Evolutionary conservation across 805 yeast species (phyloP).

Genomic region (Saccharomycopsis sp.): DNA sequence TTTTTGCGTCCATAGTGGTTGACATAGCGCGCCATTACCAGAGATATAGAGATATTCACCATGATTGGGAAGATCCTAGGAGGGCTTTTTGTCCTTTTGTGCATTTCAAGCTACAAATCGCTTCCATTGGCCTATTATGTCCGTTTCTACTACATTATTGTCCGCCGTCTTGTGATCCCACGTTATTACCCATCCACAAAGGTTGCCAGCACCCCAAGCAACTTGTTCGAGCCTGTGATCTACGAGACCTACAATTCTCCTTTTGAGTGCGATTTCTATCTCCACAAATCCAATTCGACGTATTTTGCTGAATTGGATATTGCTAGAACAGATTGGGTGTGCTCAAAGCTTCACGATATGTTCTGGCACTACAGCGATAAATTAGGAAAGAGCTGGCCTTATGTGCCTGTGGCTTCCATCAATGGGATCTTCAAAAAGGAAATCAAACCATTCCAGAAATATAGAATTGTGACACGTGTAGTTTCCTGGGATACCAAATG

Average conservation of each 20-base stretch:
- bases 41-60: not conserved
- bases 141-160: slow-evolving; percentile 49
- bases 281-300: slow-evolving; percentile 84
- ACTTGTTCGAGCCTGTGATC: slow-evolving; percentile 38
- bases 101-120: slow-evolving; percentile 48
- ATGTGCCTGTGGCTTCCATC: slow-evolving; percentile 72
- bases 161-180: slow-evolving; percentile 37
- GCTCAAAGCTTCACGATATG: slow-evolving; percentile 48
- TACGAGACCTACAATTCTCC: slow-evolving; percentile 57
- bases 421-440: slow-evolving; percentile 64
- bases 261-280: slow-evolving; percentile 76
- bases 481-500: slow-evolving; percentile 86
- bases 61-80: slow-evolving; percentile 6
- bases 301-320: slow-evolving; percentile 79
- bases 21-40: too few species aligned
- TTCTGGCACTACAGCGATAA: slow-evolving; percentile 38
- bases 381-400: slow-evolving; percentile 41
- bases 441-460: slow-evolving; percentile 58
- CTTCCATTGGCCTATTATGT: slow-evolving; percentile 61
- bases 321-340: slow-evolving; percentile 60
- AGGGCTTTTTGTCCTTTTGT: slow-evolving; percentile 19
- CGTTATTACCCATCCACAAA: slow-evolving; percentile 13
- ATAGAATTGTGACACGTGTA: slow-evolving; percentile 49
- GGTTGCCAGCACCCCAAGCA: not conserved
- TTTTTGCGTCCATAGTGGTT: too few species aligned